These are phyloP conservation scores for Microthyrium microscopicum DNA, from an alignment of 2,329 filamentous ascomycete genomes.

Conservation along the genomic window DNA sequence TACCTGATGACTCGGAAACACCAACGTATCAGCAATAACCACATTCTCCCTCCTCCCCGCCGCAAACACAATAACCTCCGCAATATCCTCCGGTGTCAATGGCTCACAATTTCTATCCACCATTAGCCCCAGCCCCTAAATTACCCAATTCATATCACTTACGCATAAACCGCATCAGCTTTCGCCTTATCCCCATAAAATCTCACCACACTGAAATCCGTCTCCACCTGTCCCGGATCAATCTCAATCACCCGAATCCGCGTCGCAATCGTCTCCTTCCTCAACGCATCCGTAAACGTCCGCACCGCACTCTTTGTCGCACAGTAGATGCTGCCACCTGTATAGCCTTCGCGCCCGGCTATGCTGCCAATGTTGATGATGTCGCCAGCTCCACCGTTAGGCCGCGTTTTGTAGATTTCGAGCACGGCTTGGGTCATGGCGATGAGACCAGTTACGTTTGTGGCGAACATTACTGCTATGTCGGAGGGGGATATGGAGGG, in stretches of 20 bases:
- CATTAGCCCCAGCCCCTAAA: constrained; percentile 23
- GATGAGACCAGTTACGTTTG: constrained; percentile 89
- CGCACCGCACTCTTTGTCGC: constrained; percentile 80
- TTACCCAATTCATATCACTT: constrained; percentile 18
- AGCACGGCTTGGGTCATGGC: constrained; percentile 90
- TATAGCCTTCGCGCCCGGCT: constrained; percentile 75
- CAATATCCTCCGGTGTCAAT: constrained; percentile 77
- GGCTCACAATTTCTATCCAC: constrained; percentile 47
- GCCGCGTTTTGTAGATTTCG: constrained; percentile 55
- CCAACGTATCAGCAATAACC: constrained; percentile 69
- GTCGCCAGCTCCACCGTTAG: constrained; percentile 64
- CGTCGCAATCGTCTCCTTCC: constrained; percentile 68
- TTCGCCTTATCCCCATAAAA: constrained; percentile 81
- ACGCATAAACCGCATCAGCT: constrained; percentile 80
- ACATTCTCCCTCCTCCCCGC: constrained; percentile 78
- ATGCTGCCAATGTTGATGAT: constrained; percentile 94
- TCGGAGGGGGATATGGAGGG: constrained; percentile 71
- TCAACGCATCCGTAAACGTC: constrained; percentile 65
- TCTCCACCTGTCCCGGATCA: constrained; percentile 87
- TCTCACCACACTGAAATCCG: constrained; percentile 77
- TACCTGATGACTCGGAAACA: constrained; percentile 85
- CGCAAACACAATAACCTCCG: constrained; percentile 75
- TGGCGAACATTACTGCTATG: constrained; percentile 73
- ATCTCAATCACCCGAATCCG: constrained; percentile 73
- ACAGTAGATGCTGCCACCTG: constrained; percentile 80